phyloP scores from a whole-genome alignment of 768 basidiomycete species.

The Exidia glandulosa region DNA sequence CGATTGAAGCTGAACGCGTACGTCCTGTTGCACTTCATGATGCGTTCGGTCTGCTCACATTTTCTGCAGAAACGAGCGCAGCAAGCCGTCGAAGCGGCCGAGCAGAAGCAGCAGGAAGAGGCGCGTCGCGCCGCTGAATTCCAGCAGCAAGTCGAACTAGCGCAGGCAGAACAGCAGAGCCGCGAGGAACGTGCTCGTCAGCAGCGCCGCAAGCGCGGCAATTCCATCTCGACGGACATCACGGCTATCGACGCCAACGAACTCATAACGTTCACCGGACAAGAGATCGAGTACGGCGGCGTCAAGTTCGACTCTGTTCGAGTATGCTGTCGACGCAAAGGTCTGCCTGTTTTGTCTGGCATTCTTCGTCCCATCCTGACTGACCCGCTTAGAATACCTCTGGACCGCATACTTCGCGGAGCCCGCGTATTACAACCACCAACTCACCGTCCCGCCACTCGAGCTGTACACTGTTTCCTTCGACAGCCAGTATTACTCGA shows the following conservation, averaged over 20 bases:
- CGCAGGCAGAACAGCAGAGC: constrained; percentile 56
- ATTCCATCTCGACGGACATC: constrained; percentile 33
- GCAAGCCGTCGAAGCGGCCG: constrained; percentile 46
- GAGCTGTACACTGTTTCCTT: constrained; percentile 62
- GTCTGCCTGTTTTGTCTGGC: constrained; percentile 22
- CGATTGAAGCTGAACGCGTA: constrained; percentile 57
- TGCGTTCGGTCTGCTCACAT: background rate
- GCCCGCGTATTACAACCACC: constrained; percentile 57
- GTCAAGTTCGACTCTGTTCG: constrained; percentile 53
- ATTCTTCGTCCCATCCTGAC: background rate
- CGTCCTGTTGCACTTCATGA: constrained; percentile 11
- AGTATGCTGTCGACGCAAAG: constrained; percentile 60
- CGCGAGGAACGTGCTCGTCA: constrained; percentile 40
- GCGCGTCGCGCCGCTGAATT: constrained; percentile 39
- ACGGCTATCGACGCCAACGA: constrained; percentile 36
- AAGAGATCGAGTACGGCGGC: constrained; percentile 47
- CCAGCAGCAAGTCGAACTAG: constrained; percentile 50
- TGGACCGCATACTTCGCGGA: constrained; percentile 65
- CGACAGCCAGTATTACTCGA: constrained; percentile 54
- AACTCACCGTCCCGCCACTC: constrained; percentile 41
- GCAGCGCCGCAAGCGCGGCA: constrained; percentile 50
- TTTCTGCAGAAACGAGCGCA: constrained; percentile 33
- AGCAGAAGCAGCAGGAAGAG: constrained; percentile 22
- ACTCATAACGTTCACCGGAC: constrained; percentile 45
- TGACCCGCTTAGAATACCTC: constrained; percentile 36